Conservation (phyloP, 495 filamentous ascomycete genomes). For the Filosporella fistucella region DNA sequence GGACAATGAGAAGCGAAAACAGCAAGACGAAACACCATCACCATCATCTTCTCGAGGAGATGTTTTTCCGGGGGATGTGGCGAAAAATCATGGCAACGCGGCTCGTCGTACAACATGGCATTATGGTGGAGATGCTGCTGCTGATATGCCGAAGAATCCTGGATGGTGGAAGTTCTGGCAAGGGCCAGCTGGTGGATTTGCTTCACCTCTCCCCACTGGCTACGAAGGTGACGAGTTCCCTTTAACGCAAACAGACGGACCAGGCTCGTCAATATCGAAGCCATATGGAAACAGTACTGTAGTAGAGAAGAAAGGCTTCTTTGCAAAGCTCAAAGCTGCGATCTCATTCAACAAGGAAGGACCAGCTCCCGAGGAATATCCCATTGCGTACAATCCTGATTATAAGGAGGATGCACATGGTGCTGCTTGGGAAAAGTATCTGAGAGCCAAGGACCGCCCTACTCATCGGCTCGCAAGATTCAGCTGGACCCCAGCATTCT, state of each 20-base stretch:
- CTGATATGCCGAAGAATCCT: constrained; percentile 1
- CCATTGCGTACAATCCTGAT: constrained; percentile 62
- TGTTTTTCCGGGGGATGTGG: not conserved
- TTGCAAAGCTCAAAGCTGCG: constrained; percentile 35
- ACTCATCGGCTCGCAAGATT: constrained; percentile 81
- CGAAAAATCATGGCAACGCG: constrained; percentile 16
- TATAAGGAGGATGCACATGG: constrained; percentile 58
- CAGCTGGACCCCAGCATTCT: constrained; percentile 63
- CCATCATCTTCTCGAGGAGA: constrained; percentile 1
- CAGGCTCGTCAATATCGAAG: constrained; percentile 12
- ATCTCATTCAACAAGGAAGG: constrained; percentile 36
- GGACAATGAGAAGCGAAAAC: constrained; percentile 9
- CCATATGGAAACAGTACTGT: constrained; percentile 29
- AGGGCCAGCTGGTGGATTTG: constrained; percentile 44
- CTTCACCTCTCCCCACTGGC: constrained; percentile 46
- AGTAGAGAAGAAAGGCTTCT: constrained; percentile 36
- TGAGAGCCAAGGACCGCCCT: constrained; percentile 76
- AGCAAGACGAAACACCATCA: constrained; percentile 1
- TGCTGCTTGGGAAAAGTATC: constrained; percentile 81
- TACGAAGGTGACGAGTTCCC: constrained; percentile 26
- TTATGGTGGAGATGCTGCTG: constrained; percentile 12
- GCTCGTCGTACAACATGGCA: constrained; percentile 5
- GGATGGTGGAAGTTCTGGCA: constrained; percentile 52
- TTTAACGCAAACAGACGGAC: constrained; percentile 10
- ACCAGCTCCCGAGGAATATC: constrained; percentile 51